Evolutionary conservation across 2,329 filamentous ascomycete species (phyloP).

Genomic region (Plectosphaerella cucumerina): DNA sequence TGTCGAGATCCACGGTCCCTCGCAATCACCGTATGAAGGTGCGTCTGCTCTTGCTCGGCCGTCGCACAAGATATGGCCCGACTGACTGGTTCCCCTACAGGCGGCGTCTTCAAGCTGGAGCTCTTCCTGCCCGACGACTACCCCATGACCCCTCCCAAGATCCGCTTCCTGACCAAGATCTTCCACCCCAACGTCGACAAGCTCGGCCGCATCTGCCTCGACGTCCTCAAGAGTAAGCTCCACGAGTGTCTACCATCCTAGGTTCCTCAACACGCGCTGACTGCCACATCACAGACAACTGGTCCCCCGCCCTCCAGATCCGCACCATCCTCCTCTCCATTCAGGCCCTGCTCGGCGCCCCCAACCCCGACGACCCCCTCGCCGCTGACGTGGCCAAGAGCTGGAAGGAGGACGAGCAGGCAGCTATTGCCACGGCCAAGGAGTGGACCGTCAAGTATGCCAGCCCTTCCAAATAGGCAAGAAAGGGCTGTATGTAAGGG

Average conservation of each 20-base stretch:
- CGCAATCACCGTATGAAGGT: slow-evolving; percentile 95
- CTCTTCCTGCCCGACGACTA: slow-evolving; percentile 98
- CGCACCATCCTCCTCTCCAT: slow-evolving; percentile 98
- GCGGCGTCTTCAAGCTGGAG: slow-evolving; percentile 92
- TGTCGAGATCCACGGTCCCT: slow-evolving; percentile 90
- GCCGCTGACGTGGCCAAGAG: slow-evolving; percentile 96
- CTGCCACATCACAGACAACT: slow-evolving; percentile 68
- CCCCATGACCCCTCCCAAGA: slow-evolving; percentile 98
- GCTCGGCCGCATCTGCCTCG: slow-evolving; percentile 92
- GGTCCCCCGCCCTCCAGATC: slow-evolving; percentile 97
- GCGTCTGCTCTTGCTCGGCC: slow-evolving; percentile 13
- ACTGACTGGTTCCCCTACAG: slow-evolving; percentile 24
- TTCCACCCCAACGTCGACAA: slow-evolving; percentile 99
- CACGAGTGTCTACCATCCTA: neutral
- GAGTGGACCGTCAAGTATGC: slow-evolving; percentile 91
- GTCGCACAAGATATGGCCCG: neutral
- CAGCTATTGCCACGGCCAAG: slow-evolving; percentile 84
- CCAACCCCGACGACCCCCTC: slow-evolving; percentile 97
- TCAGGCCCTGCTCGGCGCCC: slow-evolving; percentile 90
- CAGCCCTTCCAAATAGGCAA: slow-evolving; percentile 32
- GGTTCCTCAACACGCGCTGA: neutral
- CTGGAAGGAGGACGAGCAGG: slow-evolving; percentile 95
- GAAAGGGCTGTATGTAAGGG: slow-evolving; percentile 12
- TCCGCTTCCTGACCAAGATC: slow-evolving; percentile 97
- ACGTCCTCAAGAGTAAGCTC: slow-evolving; percentile 86